Evolutionary conservation across 2,329 filamentous ascomycete genomes (phyloP).

Genomic region (Dactylellina drechsleri): DNA sequence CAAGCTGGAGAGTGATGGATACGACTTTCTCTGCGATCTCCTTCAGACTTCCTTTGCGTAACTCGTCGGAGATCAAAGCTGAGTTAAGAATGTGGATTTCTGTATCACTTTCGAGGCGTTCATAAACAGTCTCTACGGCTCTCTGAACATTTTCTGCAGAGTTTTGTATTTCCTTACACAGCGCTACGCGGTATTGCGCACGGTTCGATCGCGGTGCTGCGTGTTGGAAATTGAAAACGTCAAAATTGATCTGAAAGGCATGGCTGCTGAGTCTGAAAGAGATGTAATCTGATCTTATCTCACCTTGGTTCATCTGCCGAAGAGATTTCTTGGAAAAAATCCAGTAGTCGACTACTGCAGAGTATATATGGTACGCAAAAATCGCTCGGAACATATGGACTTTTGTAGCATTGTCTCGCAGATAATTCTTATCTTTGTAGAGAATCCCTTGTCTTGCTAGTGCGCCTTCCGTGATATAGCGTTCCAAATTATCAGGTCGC

Average conservation of each 20-base stretch:
- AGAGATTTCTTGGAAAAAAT: slow-evolving; percentile 5
- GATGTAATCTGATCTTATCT: not conserved
- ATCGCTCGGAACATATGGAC: slow-evolving; percentile 34
- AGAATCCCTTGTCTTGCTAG: slow-evolving; percentile 13
- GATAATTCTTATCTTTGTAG: slow-evolving; percentile 10
- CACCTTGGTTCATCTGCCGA: not conserved
- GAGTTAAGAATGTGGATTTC: slow-evolving; percentile 3
- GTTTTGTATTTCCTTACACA: not conserved
- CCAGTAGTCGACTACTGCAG: slow-evolving; percentile 24
- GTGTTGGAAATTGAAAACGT: not conserved
- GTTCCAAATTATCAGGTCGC: slow-evolving; percentile 11
- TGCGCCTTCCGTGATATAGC: slow-evolving; percentile 8
- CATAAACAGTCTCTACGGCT: slow-evolving; percentile 2
- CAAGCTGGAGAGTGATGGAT: slow-evolving; percentile 16
- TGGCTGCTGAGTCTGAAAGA: too few species aligned
- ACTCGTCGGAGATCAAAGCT: not conserved
- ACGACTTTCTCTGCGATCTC: slow-evolving; percentile 6
- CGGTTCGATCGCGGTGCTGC: not conserved
- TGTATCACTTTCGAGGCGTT: slow-evolving; percentile 18
- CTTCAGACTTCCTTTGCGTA: slow-evolving; percentile 16
- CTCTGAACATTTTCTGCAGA: not conserved
- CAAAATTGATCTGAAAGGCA: too few species aligned
- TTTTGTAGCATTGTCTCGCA: slow-evolving; percentile 13
- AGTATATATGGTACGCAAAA: slow-evolving; percentile 35
- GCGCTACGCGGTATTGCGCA: not conserved